Base-by-base conservation (phyloP, 345 rosid species). In the Moringa oleifera region DNA sequence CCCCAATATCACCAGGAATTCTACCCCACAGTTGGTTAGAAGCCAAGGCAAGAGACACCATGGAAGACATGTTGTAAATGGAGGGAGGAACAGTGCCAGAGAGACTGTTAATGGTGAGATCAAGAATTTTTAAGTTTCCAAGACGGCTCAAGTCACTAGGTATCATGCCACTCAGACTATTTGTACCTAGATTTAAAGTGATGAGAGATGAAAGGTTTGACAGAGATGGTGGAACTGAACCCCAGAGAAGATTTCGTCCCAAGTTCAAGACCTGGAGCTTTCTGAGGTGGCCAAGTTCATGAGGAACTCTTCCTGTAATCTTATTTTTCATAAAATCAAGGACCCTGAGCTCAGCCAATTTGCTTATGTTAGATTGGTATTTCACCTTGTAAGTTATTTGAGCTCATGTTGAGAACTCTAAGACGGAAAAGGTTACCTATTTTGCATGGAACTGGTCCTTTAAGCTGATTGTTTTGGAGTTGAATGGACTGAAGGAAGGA, bases 1-100 rank as follows among this genome's bases (percentile, higher is more conserved):
- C 67, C 28, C 80, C 83, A 10, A 79, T 59, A 66, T 73, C 57
- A 4, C 63, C 46, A 24, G 83, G 83, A 68, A 69, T 53, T 33
- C 62, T 62, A 19, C 85, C 82, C 70, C 76, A 63, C 1, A 80
- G 67, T 25, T 70, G 47, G 65, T 80, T 80, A 11, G 85, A 72
- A 54, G 82, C 85, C 25, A 77, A 23, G 61, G 69, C 80, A 36
- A 80, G 64, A 25, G 59, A 52, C 24, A 67, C 77, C 20, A 80
- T n/a, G 17, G 81, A 77, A 47, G 85, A 62, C 58, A 80, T 77
- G 68, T 77, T 80, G 68, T 77, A 80, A 20, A 80, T 67, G 55
- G 68, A 55, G 41, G 78, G 57, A 36, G 82, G 82, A 21, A 77
- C 62, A 2, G 62, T 59, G 18, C 85, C 80, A 0, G 56, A 59